Evolutionary conservation across 495 filamentous ascomycete genomes (phyloP).

Genomic region (Platismatia glauca): DNA sequence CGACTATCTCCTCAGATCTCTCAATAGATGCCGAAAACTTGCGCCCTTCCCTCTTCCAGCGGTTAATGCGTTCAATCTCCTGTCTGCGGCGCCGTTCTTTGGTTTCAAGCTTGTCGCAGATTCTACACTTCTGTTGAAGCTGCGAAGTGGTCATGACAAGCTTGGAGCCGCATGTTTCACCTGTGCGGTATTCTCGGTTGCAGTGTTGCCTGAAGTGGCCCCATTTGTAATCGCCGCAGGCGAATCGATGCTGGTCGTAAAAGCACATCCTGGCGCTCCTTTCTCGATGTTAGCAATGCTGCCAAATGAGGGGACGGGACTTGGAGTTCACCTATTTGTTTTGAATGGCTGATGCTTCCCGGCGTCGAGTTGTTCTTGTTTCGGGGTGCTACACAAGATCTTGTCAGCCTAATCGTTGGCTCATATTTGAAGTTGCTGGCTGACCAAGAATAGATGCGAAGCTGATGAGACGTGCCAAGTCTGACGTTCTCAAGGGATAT

Average conservation of each 20-base stretch:
- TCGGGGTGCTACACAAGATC: neutral
- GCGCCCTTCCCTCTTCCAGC: slow-evolving; percentile 66
- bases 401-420: slow-evolving; percentile 5
- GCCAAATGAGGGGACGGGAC: neutral
- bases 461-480: slow-evolving; percentile 4
- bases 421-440: slow-evolving; percentile 1
- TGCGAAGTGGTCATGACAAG: slow-evolving; percentile 65
- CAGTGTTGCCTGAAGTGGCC: slow-evolving; percentile 90
- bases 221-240: slow-evolving; percentile 93
- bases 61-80: slow-evolving; percentile 67
- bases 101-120: slow-evolving; percentile 87
- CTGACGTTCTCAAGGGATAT: neutral
- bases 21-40: slow-evolving; percentile 75
- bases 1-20: slow-evolving; percentile 55
- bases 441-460: slow-evolving; percentile 3
- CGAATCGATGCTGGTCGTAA: slow-evolving; percentile 48
- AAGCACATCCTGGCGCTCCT: slow-evolving; percentile 45
- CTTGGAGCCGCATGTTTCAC: slow-evolving; percentile 96
- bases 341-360: slow-evolving; percentile 11
- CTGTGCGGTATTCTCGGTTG: slow-evolving; percentile 91
- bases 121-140: slow-evolving; percentile 56
- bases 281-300: slow-evolving; percentile 3
- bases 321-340: neutral
- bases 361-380: neutral
- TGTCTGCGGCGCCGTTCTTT: slow-evolving; percentile 67